Percentiles rank a stretch among this genome's conserved stretches.
Conservation (phyloP, 2,329 filamentous ascomycete species). For the Bipolaris zeicola region DNA sequence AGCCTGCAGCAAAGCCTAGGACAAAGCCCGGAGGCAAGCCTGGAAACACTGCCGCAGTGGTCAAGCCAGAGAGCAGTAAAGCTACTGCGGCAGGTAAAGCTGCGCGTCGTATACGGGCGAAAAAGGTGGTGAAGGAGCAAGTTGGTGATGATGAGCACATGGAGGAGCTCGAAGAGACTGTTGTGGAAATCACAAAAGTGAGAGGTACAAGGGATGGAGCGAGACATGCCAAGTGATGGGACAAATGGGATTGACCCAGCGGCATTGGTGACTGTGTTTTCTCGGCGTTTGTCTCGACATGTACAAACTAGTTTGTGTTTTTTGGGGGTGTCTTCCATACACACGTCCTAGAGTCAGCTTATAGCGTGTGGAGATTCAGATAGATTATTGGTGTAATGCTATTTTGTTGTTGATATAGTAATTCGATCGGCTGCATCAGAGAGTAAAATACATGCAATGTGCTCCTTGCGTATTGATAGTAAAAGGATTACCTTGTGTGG, state of each 20-base stretch:
- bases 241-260: neutral
- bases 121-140: neutral
- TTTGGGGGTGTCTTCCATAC: neutral
- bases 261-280: neutral
- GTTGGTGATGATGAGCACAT: neutral
- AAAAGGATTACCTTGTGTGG: neutral
- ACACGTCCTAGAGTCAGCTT: neutral
- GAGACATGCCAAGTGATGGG: neutral
- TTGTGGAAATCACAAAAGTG: neutral
- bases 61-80: neutral
- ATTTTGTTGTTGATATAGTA: too few relatives aligned
- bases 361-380: neutral
- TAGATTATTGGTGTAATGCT: neutral
- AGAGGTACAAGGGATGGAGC: slow-evolving; percentile 1
- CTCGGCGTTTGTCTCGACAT: neutral
- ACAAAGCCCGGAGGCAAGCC: neutral
- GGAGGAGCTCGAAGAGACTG: neutral
- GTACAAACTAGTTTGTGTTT: neutral
- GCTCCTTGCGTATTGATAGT: neutral
- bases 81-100: slow-evolving; percentile 3
- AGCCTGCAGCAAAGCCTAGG: neutral
- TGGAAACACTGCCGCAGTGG: neutral
- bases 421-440: neutral
- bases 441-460: neutral
- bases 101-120: neutral